Base-by-base conservation (phyloP, 345 rosid species). In the Sisymbrium irio region DNA sequence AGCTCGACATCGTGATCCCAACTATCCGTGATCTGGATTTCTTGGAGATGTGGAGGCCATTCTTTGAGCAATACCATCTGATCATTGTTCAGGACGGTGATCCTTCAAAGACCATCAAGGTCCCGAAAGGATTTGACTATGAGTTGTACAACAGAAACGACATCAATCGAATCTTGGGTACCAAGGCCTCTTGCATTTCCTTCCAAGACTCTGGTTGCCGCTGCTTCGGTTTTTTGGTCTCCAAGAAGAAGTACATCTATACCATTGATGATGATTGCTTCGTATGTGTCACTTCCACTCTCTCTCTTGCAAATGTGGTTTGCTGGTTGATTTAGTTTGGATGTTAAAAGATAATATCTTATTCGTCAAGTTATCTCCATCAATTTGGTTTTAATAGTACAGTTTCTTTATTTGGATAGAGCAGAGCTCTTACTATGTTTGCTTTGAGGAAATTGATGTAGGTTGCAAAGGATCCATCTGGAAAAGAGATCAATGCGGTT, bases 181-280 rank as follows among this genome's bases (percentile, higher is more conserved):
- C 77, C 63, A 83, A 79, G 72, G 82, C 89, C 8, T 85, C 85
- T 70, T 85, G 86, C 77, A 85, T 85, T 76, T 85, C 86, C 19
- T 83, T 83, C 68, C 69, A 85, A 69, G 89, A 83, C 68, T 85
- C 83, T 78, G 85, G 77, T 67, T 85, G 89, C 44, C 74, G 85
- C 22, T 85, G 85, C 78, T 85, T 85, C 58, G 89, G 86, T 40
- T 83, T 66, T 75, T 69, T 85, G 89, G 65, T 69, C 58, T 76
- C 75, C 42, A 76, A 76, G 64, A 76, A 68, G 75, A 76, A 76
- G 59, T 76, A 85, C 39, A 68, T 85, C 77, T 85, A 66, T 79
- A 85, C 86, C 27, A 83, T 85, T 45, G 89, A 83, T 78, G 86
- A 83, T 67, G 86, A 85, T 71, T 85, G 86, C 83, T 85, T 83